phyloP scores from a whole-genome alignment of 2,329 filamentous ascomycete genomes.

The Diplocarpon mali region DNA sequence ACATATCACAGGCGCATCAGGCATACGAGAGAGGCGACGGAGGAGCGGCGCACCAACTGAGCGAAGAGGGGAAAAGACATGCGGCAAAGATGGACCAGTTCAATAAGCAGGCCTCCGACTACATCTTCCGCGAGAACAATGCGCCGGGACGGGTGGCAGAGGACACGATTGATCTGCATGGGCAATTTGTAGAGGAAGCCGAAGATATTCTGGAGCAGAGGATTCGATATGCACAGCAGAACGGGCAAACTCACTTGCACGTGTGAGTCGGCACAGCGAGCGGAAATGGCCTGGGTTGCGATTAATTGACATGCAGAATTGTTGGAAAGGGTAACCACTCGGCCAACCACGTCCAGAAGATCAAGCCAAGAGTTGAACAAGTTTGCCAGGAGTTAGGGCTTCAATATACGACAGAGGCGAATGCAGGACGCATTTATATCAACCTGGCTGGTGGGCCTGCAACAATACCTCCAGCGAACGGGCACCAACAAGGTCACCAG shows the following conservation, averaged over 20 bases:
- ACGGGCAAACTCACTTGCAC: conserved; percentile 73
- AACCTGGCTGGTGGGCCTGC: conserved; percentile 67
- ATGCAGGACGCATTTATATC: conserved; percentile 80
- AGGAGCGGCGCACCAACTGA: conserved; percentile 70
- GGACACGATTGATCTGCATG: conserved; percentile 90
- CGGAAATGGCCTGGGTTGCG: background rate
- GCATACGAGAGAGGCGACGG: conserved; percentile 81
- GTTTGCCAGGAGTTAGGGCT: conserved; percentile 76
- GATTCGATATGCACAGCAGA: conserved; percentile 63
- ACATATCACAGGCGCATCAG: conserved; percentile 48
- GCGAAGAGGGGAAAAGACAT: conserved; percentile 75
- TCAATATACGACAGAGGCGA: conserved; percentile 75
- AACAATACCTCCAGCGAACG: conserved; percentile 35
- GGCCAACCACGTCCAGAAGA: conserved; percentile 71
- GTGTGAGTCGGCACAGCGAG: conserved; percentile 41
- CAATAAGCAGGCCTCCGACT: conserved; percentile 85
- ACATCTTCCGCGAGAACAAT: conserved; percentile 94
- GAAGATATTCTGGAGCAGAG: conserved; percentile 80
- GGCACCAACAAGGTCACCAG: conserved; percentile 29
- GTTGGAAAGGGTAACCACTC: conserved; percentile 94
- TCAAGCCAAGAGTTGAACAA: conserved; percentile 89
- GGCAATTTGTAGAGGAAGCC: conserved; percentile 89
- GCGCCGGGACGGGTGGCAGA: conserved; percentile 58
- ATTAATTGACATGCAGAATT: conserved; percentile 40
- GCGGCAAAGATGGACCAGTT: conserved; percentile 76